Percentiles rank a stretch among this genome's conserved stretches.
These are phyloP conservation scores for Urochloa ruziziensis DNA, from an alignment of 176 grass and related monocot genomes.

Conservation along the genomic window DNA sequence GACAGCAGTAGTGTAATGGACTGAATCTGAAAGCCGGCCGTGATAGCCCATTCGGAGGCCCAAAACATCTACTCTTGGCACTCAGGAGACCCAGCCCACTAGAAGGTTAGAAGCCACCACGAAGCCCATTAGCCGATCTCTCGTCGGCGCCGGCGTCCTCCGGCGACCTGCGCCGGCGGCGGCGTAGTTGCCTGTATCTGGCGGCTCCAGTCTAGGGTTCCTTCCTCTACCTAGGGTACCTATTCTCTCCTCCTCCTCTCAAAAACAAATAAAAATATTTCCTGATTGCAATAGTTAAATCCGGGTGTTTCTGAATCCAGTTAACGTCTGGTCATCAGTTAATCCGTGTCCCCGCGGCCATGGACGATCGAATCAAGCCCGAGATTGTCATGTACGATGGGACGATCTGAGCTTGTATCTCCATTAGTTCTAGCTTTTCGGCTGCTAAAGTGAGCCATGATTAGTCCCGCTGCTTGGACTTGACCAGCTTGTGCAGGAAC, in stretches of 20 bases:
- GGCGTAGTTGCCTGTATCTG: no score
- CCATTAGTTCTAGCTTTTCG: not conserved
- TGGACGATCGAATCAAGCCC: not conserved
- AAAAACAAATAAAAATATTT: not conserved
- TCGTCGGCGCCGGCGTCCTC: no score
- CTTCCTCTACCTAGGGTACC: not conserved
- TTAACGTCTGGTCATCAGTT: not conserved
- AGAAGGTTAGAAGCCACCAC: not conserved
- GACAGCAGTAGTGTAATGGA: not conserved
- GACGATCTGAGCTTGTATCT: not conserved
- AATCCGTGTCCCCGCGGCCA: not conserved
- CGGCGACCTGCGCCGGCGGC: no score
- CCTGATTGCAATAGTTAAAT: not conserved
- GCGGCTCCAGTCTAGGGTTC: not conserved
- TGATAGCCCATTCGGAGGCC: no score
- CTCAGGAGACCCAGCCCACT: not conserved
- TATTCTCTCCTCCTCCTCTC: not conserved
- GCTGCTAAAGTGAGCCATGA: not conserved
- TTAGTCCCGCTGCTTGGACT: constrained; percentile 4
- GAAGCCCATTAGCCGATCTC: not conserved
- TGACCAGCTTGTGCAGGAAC: constrained; percentile 32
- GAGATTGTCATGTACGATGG: not conserved
- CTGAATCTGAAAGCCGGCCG: not conserved
- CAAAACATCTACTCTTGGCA: no score
- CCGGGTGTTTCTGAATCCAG: no score